These are phyloP conservation scores for Aureobasidium sp. DNA, from an alignment of 2,329 filamentous ascomycete genomes.

Conservation along the genomic window DNA sequence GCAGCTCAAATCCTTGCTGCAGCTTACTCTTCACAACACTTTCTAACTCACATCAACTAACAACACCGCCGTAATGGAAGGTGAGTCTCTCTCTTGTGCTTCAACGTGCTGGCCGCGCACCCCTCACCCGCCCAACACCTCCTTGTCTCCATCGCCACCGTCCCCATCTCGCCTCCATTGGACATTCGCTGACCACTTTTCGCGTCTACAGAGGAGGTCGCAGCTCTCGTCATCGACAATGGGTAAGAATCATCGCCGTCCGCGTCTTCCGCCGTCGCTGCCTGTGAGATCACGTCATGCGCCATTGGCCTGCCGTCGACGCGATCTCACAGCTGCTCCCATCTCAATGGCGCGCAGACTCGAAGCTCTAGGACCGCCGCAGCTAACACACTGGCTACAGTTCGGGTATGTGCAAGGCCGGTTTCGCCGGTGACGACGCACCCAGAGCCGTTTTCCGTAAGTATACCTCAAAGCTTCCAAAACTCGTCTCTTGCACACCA, in stretches of 20 bases:
- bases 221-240: slow-evolving; percentile 99
- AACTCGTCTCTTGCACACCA: neutral
- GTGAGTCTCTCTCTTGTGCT: slow-evolving; percentile 20
- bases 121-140: slow-evolving; percentile 9
- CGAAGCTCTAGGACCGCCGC: neutral
- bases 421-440: slow-evolving; percentile 99
- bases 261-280: slow-evolving; percentile 25
- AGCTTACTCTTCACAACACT: slow-evolving; percentile 4
- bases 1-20: slow-evolving; percentile 16
- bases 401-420: slow-evolving; percentile 99
- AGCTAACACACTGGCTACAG: slow-evolving; percentile 43
- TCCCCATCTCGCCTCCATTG: neutral
- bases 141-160: neutral
- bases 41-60: slow-evolving; percentile 4
- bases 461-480: slow-evolving; percentile 40
- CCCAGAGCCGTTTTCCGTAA: slow-evolving; percentile 99
- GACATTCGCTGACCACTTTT: slow-evolving; percentile 19
- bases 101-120: slow-evolving; percentile 12
- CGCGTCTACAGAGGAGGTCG: slow-evolving; percentile 83
- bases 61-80: slow-evolving; percentile 27
- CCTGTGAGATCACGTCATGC: slow-evolving; percentile 28
- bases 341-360: slow-evolving; percentile 6
- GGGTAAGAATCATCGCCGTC: slow-evolving; percentile 63
- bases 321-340: slow-evolving; percentile 24
- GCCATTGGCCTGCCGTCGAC: slow-evolving; percentile 24